These are phyloP conservation scores for Trichoderma sp. DNA, from an alignment of 2,329 filamentous ascomycete genomes.

Conservation along the genomic window DNA sequence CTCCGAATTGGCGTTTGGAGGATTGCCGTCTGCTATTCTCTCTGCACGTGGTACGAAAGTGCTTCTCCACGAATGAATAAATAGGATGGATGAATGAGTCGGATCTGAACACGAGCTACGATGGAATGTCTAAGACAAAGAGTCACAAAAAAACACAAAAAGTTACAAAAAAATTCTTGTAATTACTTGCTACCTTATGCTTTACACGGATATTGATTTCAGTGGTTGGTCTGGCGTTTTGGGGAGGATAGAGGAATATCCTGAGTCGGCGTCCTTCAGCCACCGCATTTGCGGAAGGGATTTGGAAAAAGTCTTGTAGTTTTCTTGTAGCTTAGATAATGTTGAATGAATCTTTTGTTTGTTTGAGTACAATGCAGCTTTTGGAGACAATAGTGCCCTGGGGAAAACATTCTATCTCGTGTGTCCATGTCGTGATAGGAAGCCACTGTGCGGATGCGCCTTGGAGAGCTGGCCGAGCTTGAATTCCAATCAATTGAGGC, in stretches of 20 bases:
- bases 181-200: conserved; percentile 24
- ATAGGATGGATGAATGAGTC: conserved; percentile 42
- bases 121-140: conserved; percentile 30
- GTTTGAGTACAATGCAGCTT: neutral
- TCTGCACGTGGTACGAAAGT: conserved; percentile 56
- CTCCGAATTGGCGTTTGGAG: conserved; percentile 57
- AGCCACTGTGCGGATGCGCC: neutral
- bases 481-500: neutral
- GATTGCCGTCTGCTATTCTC: conserved; percentile 44
- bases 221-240: conserved; percentile 19
- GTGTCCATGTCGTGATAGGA: neutral
- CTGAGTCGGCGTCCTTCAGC: neutral
- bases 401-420: neutral
- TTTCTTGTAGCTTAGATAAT: neutral
- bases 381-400: neutral
- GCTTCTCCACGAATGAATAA: conserved; percentile 49
- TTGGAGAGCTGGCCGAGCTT: neutral
- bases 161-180: conserved; percentile 20
- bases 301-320: neutral
- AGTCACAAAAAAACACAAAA: neutral
- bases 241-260: neutral
- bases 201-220: conserved; percentile 22
- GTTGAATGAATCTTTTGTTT: neutral
- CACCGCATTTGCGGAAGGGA: conserved; percentile 1
- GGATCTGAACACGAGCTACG: conserved; percentile 36